Evolutionary conservation across 148 eudicot genomes (phyloP).

Genomic region (Chenopodium suecicum): DNA sequence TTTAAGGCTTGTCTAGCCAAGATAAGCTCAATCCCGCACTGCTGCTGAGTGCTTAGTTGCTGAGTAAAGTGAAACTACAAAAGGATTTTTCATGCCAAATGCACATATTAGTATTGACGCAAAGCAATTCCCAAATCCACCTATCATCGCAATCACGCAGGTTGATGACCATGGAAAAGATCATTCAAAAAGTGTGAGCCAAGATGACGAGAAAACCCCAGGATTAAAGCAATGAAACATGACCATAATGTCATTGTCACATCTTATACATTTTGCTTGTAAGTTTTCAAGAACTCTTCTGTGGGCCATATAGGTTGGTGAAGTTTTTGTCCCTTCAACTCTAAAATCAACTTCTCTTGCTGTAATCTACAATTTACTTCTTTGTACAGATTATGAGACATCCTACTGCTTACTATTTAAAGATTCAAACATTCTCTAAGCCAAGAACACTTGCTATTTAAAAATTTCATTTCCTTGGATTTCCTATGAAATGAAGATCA

Average conservation of each 20-base stretch:
- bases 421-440: not conserved
- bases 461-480: not conserved
- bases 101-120: not conserved
- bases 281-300: conserved; percentile 21
- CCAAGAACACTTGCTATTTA: not conserved
- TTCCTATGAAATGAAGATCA: conserved; percentile 24
- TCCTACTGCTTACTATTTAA: conserved; percentile 4
- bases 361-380: conserved; percentile 11
- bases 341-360: conserved; percentile 15
- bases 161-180: not conserved
- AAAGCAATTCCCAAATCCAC: not conserved
- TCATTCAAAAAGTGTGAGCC: not conserved
- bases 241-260: not conserved
- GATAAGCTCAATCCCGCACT: not conserved
- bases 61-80: not conserved
- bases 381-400: not conserved
- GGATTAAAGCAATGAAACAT: conserved; percentile 19
- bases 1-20: not conserved
- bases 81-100: not conserved
- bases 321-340: conserved; percentile 19
- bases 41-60: not conserved
- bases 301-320: conserved; percentile 8
- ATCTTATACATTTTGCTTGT: conserved; percentile 22
- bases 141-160: not conserved
- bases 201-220: not conserved